These are phyloP conservation scores for Maudiozyma turicensis DNA, from an alignment of 805 yeast species.

Conservation along the genomic window DNA sequence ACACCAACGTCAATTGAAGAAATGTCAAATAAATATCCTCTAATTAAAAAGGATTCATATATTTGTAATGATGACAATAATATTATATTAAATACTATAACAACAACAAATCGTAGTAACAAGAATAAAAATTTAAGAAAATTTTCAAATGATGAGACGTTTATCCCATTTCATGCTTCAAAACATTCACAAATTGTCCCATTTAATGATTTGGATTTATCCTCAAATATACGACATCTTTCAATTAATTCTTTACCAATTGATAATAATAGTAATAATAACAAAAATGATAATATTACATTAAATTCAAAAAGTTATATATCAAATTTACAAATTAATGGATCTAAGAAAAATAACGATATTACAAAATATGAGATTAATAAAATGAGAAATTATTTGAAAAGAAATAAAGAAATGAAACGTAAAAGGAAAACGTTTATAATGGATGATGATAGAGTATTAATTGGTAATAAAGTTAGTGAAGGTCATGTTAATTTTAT, in stretches of 20 bases:
- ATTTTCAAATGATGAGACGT: conserved; percentile 7
- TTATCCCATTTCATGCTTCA: conserved; percentile 27
- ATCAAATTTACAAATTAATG: conserved; percentile 6
- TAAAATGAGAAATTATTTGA: conserved; percentile 41
- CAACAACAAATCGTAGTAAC: background rate
- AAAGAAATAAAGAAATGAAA: conserved; percentile 36
- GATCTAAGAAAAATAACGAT: conserved; percentile 26
- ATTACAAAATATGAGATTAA: conserved; percentile 37
- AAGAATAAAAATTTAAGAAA: background rate
- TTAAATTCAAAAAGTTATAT: conserved; percentile 2
- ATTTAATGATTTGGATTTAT: background rate
- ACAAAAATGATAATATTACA: no score
- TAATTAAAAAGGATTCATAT: background rate
- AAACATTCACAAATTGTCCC: conserved; percentile 31
- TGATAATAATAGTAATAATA: background rate
- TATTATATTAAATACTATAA: background rate
- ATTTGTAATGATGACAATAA: background rate
- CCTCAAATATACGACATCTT: background rate
- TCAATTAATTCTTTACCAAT: conserved; percentile 1
- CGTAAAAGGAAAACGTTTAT: conserved; percentile 33
- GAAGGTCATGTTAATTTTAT: conserved; percentile 93
- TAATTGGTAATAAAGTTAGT: conserved; percentile 71
- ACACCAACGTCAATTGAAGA: conserved; percentile 9
- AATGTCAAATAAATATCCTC: background rate
- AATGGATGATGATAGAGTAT: conserved; percentile 45